These are phyloP conservation scores for Globisporangium paddicum DNA, from an alignment of 352 stramenopile genomes.

Conservation along the genomic window DNA sequence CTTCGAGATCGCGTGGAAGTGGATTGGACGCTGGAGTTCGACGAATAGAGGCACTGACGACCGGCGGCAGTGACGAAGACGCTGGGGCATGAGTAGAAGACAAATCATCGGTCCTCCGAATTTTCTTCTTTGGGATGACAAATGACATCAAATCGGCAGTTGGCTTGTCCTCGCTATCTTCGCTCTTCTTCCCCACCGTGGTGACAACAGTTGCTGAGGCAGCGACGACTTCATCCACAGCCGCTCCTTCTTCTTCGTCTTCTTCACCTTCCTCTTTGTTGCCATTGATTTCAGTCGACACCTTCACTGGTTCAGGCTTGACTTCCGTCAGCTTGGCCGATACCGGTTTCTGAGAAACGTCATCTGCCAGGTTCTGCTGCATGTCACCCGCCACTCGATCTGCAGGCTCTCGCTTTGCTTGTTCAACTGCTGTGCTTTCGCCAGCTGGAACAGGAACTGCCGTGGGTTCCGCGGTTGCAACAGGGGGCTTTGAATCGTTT, in stretches of 20 bases:
- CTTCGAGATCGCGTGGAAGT: neutral
- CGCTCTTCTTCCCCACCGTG: neutral
- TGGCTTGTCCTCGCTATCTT: neutral
- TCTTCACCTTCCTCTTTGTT: constrained; percentile 8
- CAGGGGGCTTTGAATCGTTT: neutral
- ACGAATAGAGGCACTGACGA: neutral
- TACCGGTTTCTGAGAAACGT: neutral
- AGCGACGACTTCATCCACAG: neutral
- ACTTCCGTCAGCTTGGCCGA: neutral
- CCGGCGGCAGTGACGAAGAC: neutral
- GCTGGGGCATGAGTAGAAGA: neutral
- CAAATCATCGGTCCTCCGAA: constrained; percentile 1
- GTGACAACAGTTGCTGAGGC: neutral
- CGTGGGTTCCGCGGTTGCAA: neutral
- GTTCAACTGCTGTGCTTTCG: neutral
- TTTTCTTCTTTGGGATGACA: constrained; percentile 40
- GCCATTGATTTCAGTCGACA: neutral
- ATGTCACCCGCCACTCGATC: neutral
- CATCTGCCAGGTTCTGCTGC: neutral
- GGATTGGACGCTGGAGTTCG: constrained; percentile 11
- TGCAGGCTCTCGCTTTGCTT: neutral
- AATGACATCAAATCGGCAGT: constrained; percentile 25
- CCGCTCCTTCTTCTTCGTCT: constrained; percentile 1
- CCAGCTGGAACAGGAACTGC: neutral
- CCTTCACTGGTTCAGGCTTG: neutral